Conservation (phyloP, 208 protist species). For the Trypanosoma boissoni region DNA sequence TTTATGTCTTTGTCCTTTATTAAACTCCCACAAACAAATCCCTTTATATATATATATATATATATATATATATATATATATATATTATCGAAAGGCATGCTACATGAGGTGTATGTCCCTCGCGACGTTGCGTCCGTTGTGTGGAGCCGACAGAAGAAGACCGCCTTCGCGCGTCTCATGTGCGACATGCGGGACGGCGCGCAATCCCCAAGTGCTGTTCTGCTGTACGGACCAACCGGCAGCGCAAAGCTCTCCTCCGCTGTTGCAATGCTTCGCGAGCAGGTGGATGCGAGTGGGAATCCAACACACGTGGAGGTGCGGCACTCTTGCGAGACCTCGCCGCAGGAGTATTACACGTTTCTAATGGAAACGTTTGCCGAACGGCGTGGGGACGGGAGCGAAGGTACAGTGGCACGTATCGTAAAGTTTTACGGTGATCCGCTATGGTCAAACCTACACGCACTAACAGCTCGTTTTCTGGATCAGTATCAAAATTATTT, state of each 20-base stretch:
- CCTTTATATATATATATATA: conserved; percentile 9
- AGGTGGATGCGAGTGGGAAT: not conserved
- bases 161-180: conserved; percentile 33
- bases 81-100: conserved; percentile 32
- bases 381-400: not conserved
- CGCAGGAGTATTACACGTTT: conserved; percentile 27
- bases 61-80: conserved; percentile 4
- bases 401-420: conserved; percentile 19
- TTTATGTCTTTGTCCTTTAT: no score
- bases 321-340: conserved; percentile 22
- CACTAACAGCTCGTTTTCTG: conserved; percentile 48
- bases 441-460: conserved; percentile 32
- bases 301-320: conserved; percentile 9
- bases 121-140: conserved; percentile 33
- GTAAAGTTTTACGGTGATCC: conserved; percentile 79
- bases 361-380: conserved; percentile 31
- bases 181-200: conserved; percentile 20
- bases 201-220: conserved; percentile 31
- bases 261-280: conserved; percentile 36
- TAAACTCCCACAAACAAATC: no score
- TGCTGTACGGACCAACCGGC: conserved; percentile 80
- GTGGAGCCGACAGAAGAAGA: conserved; percentile 79
- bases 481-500: conserved; percentile 46
- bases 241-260: conserved; percentile 71
- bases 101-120: conserved; percentile 71